phyloP scores from a whole-genome alignment of 495 filamentous ascomycete species.

The Neurospora sp. region DNA sequence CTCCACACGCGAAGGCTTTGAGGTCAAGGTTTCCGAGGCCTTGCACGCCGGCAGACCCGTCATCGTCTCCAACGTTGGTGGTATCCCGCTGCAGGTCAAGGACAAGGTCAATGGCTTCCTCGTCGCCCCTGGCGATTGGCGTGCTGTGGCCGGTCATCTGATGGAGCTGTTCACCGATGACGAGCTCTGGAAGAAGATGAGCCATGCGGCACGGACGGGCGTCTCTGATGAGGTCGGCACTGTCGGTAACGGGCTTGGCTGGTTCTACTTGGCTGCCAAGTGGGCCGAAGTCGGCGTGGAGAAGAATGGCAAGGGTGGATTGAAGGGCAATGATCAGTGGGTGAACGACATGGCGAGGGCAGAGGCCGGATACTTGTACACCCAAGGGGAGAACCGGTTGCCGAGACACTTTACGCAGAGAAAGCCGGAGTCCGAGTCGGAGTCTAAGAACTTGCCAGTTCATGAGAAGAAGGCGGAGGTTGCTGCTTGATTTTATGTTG shows the following conservation, averaged over 20 bases:
- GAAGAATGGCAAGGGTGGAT: constrained; percentile 26
- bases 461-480: neutral
- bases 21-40: constrained; percentile 84
- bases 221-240: constrained; percentile 80
- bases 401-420: constrained; percentile 35
- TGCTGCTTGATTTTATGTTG: neutral
- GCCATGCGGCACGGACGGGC: constrained; percentile 49
- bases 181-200: constrained; percentile 55
- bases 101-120: constrained; percentile 68
- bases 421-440: constrained; percentile 13
- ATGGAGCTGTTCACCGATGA: constrained; percentile 60
- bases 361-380: constrained; percentile 50
- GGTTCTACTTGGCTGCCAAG: constrained; percentile 67
- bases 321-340: constrained; percentile 48
- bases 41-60: constrained; percentile 77
- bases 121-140: constrained; percentile 62
- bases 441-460: constrained; percentile 4
- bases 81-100: constrained; percentile 73
- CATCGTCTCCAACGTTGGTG: constrained; percentile 69
- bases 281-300: constrained; percentile 37
- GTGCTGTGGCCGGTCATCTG: constrained; percentile 61
- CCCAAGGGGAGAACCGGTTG: constrained; percentile 51
- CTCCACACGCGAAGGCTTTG: constrained; percentile 77
- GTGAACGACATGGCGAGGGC: constrained; percentile 71
- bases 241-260: constrained; percentile 66